Conservation (phyloP, 768 basidiomycete genomes). For the Phanerodontia chrysosporium region DNA sequence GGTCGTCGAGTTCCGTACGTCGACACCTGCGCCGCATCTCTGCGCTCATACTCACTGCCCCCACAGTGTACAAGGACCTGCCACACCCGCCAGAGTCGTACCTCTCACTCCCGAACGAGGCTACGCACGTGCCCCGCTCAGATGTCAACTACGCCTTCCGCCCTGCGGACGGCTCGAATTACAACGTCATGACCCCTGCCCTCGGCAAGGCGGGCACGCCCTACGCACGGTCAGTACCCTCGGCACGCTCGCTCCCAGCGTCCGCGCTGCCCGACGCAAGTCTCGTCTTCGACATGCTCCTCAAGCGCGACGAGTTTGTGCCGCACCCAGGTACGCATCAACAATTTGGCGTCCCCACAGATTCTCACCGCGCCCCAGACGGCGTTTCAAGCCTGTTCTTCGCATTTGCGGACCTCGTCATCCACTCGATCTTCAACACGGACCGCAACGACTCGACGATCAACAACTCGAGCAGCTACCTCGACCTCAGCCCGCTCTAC, state of each 20-base stretch:
- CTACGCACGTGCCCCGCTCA: conserved; percentile 54
- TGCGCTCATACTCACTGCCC: not conserved
- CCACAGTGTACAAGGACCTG: conserved; percentile 70
- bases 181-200: conserved; percentile 29
- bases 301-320: conserved; percentile 35
- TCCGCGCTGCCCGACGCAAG: conserved; percentile 58
- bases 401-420: conserved; percentile 73
- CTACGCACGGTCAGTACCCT: conserved; percentile 59
- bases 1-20: conserved; percentile 55
- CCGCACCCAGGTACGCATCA: conserved; percentile 25
- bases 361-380: conserved; percentile 21
- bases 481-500: conserved; percentile 74
- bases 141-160: conserved; percentile 51
- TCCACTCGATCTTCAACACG: conserved; percentile 70
- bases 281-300: conserved; percentile 67
- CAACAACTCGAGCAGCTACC: conserved; percentile 68
- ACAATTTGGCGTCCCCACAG: no score
- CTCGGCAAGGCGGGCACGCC: conserved; percentile 33
- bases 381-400: conserved; percentile 75
- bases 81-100: conserved; percentile 83
- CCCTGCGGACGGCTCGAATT: conserved; percentile 32
- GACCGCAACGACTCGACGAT: conserved; percentile 27
- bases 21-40: not conserved
- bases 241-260: conserved; percentile 36
- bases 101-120: no score